Conservation (phyloP, 495 filamentous ascomycete species). For the Aspergillus cavernicola region DNA sequence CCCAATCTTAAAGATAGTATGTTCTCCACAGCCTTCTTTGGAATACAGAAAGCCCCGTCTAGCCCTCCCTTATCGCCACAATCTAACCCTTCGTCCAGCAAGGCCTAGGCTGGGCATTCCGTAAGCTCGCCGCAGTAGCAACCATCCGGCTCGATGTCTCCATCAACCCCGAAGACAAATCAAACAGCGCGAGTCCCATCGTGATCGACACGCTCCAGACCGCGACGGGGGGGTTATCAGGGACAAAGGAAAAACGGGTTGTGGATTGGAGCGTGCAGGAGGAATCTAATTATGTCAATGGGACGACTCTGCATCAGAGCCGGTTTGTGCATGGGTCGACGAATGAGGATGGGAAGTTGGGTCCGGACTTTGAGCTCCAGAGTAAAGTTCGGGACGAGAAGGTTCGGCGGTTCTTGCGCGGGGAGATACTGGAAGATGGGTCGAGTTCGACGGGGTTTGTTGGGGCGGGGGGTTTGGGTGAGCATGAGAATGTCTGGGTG, state of each 20-base stretch:
- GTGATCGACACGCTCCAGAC: not conserved
- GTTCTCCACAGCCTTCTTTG: not conserved
- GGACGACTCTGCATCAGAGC: not conserved
- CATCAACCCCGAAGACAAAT: not conserved
- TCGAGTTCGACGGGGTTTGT: not conserved
- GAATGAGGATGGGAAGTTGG: not conserved
- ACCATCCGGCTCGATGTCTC: not conserved
- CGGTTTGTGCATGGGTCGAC: not conserved
- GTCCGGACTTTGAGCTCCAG: not conserved
- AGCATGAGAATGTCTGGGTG: not conserved
- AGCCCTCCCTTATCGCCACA: not conserved
- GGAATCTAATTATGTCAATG: not conserved
- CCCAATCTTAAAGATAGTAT: not conserved
- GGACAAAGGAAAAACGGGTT: not conserved
- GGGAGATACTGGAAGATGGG: constrained; percentile 4
- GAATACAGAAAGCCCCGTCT: not conserved
- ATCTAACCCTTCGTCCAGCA: not conserved
- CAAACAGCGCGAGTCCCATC: not conserved
- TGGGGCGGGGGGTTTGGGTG: too few relatives aligned
- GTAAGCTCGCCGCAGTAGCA: not conserved
- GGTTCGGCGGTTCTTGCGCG: not conserved
- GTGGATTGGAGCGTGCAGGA: not conserved
- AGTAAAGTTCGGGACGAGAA: not conserved
- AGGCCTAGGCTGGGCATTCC: not conserved
- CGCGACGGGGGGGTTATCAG: not conserved